Conservation (phyloP, 805 yeast species). For the Sugiyamaella marilandica region DNA sequence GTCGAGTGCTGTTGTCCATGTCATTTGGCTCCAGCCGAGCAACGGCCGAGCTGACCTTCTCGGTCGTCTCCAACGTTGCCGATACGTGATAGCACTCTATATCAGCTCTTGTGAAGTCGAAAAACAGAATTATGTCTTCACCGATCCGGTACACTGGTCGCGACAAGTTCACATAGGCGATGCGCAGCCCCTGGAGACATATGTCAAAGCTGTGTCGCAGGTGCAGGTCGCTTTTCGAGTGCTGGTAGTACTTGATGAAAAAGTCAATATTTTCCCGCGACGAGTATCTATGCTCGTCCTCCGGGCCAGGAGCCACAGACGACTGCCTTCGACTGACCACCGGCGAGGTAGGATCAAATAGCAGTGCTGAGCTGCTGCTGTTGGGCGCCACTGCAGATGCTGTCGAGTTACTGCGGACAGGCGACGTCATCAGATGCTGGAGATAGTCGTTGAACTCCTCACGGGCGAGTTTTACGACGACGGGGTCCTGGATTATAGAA, state of each 20-base stretch:
- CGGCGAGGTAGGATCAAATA: conserved; percentile 2
- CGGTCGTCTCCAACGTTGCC: conserved; percentile 37
- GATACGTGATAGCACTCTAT: conserved; percentile 37
- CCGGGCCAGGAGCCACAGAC: not conserved
- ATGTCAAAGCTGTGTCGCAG: conserved; percentile 34
- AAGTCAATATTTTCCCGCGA: conserved; percentile 21
- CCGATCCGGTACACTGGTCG: conserved; percentile 38
- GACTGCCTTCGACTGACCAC: not conserved
- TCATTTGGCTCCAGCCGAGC: conserved; percentile 24
- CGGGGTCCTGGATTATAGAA: conserved; percentile 7
- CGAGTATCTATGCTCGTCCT: not conserved
- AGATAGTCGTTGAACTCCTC: conserved; percentile 21
- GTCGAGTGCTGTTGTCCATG: conserved; percentile 22
- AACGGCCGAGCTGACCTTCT: conserved; percentile 27
- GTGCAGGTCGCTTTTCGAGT: conserved; percentile 1
- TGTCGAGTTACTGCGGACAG: not conserved
- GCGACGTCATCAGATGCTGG: conserved; percentile 15
- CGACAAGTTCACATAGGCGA: conserved; percentile 36
- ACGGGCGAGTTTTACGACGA: conserved; percentile 29
- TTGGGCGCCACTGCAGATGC: not conserved
- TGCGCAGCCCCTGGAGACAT: conserved; percentile 38
- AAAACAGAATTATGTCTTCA: conserved; percentile 40
- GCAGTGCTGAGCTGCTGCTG: not conserved
- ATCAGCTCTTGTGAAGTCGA: conserved; percentile 34
- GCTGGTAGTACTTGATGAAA: conserved; percentile 20